Base-by-base conservation (phyloP, 192 early-diverging fungal genomes). In the Backusella luteola region DNA sequence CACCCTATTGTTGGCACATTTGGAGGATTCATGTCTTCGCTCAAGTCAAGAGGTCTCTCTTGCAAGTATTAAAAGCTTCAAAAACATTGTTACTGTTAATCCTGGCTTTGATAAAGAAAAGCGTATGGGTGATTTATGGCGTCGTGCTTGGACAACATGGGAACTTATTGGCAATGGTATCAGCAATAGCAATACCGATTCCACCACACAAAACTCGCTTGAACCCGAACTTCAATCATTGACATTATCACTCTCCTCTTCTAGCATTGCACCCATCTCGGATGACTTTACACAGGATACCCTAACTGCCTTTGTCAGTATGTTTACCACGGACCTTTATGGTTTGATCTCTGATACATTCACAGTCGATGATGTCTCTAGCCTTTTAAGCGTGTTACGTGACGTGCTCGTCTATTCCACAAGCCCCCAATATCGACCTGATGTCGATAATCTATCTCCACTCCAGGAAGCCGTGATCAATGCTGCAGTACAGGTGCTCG, bases 31-130 rank as follows among this genome's bases (percentile, higher is more conserved):
- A 76, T 89, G 89, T 66, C 69, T 94, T 21, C 76, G 82, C 52
- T 86, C 90, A 4, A 91, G 91, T 9, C 89, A 90, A 34, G 95
- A 96, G 66, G 95, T 96, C 0, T 85, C 93, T 0, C 85, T 93
- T 26, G 91, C 95, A 4, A 87, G 91, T 2, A 81, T 95, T 8
- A 93, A 95, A 72, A 86, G 87, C 39, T 82, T 96, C 14, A 85
- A 88, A 21, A 85, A 78, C 15, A 84, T 96, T 46, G 89, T 91
- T 38, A 80, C 80, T 32, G 85, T 86, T 53, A 73, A 81, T 14
- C 80, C 85, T 32, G 84, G 85, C 44, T 68, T 59, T 29, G 70
- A 80, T 2, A 23, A 67, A 1, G 66, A 52, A 12, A 75, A 77
- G 8, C 71, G 67, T 41, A 69, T 88, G 17, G 71, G 79, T 35